Evolutionary conservation across 495 filamentous ascomycete species (phyloP).

Genomic region (Sordaria brevicollis): DNA sequence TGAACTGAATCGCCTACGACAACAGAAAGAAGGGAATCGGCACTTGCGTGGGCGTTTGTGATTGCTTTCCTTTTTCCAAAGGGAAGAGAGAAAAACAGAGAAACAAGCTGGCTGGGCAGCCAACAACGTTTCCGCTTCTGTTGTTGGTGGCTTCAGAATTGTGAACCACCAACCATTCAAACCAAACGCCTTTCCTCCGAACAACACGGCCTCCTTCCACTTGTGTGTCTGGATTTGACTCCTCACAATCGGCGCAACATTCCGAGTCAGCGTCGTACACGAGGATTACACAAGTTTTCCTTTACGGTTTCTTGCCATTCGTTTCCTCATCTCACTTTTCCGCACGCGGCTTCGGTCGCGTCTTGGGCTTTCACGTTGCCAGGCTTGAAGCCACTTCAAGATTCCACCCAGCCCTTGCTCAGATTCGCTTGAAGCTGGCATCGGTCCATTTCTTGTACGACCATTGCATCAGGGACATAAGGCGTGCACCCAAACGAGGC

Average conservation of each 20-base stretch:
- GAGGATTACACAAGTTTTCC: not conserved
- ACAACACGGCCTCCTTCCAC: not conserved
- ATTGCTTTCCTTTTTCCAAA: not conserved
- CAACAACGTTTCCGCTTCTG: not conserved
- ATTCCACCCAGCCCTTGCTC: not conserved
- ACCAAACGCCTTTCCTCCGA: not conserved
- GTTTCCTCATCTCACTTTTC: not conserved
- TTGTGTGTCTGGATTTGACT: not conserved
- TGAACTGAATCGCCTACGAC: not conserved
- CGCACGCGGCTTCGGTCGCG: not conserved
- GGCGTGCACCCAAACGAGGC: not conserved
- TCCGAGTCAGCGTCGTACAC: not conserved
- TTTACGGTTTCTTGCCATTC: not conserved
- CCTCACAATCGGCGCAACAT: not conserved
- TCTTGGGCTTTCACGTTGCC: not conserved
- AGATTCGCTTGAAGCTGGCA: not conserved
- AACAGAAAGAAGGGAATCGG: not conserved
- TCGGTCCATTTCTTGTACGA: not conserved
- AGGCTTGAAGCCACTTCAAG: not conserved
- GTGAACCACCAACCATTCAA: not conserved
- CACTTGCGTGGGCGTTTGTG: not conserved
- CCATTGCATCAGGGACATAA: not conserved
- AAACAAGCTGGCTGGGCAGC: not conserved
- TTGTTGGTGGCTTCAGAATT: not conserved
- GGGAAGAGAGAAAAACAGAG: not conserved